A percentile compares a stretch with the other conserved stretches of the same genome.
phyloP scores from a whole-genome alignment of 1,284 basidiomycete genomes.

The Porogramme epimiltina region DNA sequence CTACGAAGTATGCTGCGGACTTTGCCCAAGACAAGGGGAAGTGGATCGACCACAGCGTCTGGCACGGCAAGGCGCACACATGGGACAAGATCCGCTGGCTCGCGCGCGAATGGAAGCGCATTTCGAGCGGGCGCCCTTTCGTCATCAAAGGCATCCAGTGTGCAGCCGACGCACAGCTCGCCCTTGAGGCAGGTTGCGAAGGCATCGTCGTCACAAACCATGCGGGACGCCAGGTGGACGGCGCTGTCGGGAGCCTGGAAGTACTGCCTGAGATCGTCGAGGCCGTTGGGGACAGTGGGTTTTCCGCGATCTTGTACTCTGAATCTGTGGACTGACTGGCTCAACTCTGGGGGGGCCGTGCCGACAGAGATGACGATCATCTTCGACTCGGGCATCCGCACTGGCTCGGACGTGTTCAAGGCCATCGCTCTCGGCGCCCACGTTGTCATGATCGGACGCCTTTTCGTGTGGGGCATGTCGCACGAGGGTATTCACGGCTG shows the following conservation, averaged over 20 bases:
- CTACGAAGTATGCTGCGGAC: conserved; percentile 49
- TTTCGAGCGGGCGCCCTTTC: conserved; percentile 56
- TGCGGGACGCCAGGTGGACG: conserved; percentile 63
- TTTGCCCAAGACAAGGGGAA: conserved; percentile 46
- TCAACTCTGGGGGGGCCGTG: neutral
- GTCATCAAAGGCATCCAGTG: conserved; percentile 60
- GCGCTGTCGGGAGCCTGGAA: conserved; percentile 55
- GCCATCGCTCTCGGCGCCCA: conserved; percentile 52
- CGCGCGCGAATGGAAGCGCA: conserved; percentile 42
- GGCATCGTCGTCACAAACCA: conserved; percentile 65
- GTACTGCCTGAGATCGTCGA: conserved; percentile 54
- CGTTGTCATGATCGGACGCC: conserved; percentile 46
- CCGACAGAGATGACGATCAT: conserved; percentile 60
- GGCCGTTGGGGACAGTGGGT: conserved; percentile 50
- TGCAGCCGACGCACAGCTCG: conserved; percentile 49
- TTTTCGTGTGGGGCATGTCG: conserved; percentile 55
- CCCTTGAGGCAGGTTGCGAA: conserved; percentile 54
- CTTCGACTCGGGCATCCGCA: conserved; percentile 62
- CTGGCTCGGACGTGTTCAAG: conserved; percentile 60
- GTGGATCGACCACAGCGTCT: conserved; percentile 56
- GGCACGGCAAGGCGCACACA: conserved; percentile 60
- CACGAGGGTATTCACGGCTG: conserved; percentile 50
- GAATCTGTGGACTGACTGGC: too few relatives aligned
- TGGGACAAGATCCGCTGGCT: conserved; percentile 58
- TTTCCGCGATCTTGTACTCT: neutral